Evolutionary conservation across 805 yeast species (phyloP).

Genomic region (Starmerella vaccinii): DNA sequence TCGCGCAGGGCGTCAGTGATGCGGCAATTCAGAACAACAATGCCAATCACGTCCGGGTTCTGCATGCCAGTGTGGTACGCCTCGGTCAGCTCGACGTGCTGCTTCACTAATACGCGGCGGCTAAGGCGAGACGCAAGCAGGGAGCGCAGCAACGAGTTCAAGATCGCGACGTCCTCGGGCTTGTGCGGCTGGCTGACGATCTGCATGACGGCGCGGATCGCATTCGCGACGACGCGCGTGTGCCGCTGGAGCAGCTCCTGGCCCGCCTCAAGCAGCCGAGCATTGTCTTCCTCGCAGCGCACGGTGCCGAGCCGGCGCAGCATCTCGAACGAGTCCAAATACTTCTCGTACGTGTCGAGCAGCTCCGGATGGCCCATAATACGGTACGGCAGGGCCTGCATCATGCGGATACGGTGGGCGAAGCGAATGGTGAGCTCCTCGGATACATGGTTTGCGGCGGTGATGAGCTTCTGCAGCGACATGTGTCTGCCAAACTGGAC

Average conservation of each 20-base stretch:
- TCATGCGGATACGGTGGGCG: slow-evolving; percentile 65
- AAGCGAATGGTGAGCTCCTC: slow-evolving; percentile 75
- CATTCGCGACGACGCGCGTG: slow-evolving; percentile 68
- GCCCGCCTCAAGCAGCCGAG: slow-evolving; percentile 55
- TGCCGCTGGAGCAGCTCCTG: slow-evolving; percentile 61
- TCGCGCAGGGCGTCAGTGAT: slow-evolving; percentile 36
- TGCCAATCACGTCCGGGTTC: slow-evolving; percentile 41
- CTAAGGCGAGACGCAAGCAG: slow-evolving; percentile 79
- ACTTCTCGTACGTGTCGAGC: slow-evolving; percentile 78
- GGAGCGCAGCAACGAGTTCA: slow-evolving; percentile 67
- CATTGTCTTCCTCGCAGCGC: slow-evolving; percentile 62
- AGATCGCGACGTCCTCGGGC: slow-evolving; percentile 46
- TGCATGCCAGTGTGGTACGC: slow-evolving; percentile 36
- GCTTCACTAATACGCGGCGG: slow-evolving; percentile 82
- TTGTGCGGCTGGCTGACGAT: slow-evolving; percentile 37
- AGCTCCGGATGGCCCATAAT: slow-evolving; percentile 78
- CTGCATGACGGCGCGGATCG: slow-evolving; percentile 89
- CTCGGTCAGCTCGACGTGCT: slow-evolving; percentile 70
- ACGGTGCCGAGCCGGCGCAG: slow-evolving; percentile 66
- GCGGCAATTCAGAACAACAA: slow-evolving; percentile 68
- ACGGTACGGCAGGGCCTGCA: slow-evolving; percentile 74
- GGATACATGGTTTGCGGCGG: slow-evolving; percentile 81
- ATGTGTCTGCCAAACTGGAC: slow-evolving; percentile 79
- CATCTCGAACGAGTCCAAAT: slow-evolving; percentile 76
- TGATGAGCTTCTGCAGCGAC: slow-evolving; percentile 63